These are phyloP conservation scores for Apiotrichum domesticum DNA, from an alignment of 1,284 basidiomycete genomes.

Conservation along the genomic window DNA sequence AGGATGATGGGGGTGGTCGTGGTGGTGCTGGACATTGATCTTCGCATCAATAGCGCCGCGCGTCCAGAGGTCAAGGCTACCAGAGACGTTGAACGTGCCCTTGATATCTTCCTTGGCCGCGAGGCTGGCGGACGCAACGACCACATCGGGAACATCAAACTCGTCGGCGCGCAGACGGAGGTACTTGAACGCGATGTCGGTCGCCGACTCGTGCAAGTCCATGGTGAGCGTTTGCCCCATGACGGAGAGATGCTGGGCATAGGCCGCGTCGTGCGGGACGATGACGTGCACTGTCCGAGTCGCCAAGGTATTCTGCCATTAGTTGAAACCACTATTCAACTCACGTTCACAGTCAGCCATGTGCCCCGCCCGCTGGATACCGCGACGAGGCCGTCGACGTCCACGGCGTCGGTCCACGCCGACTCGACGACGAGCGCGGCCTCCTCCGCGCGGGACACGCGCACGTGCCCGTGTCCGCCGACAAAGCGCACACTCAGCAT, in stretches of 20 bases:
- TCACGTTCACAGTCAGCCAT: background rate
- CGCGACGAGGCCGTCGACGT: background rate
- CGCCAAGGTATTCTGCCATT: background rate
- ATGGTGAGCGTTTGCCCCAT: slow-evolving; percentile 7
- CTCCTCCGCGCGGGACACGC: slow-evolving; percentile 19
- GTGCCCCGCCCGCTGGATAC: too few relatives aligned
- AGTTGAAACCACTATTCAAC: background rate
- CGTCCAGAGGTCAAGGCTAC: slow-evolving; percentile 20
- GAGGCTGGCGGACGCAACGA: too few relatives aligned
- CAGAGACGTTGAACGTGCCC: slow-evolving; percentile 32
- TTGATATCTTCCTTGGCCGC: slow-evolving; percentile 14
- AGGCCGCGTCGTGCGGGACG: too few relatives aligned
- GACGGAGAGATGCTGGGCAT: too few relatives aligned
- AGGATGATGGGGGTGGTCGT: slow-evolving; percentile 6
- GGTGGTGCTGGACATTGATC: slow-evolving; percentile 20
- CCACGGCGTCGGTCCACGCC: slow-evolving; percentile 8
- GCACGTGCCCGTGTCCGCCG: slow-evolving; percentile 12
- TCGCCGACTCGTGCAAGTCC: slow-evolving; percentile 16
- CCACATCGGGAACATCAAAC: slow-evolving; percentile 4
- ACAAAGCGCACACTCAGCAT: slow-evolving; percentile 13
- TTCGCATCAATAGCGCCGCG: slow-evolving; percentile 30
- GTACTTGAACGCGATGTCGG: slow-evolving; percentile 14
- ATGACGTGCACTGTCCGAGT: too few relatives aligned
- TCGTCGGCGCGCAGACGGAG: slow-evolving; percentile 2
- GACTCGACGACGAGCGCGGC: slow-evolving; percentile 22